Evolutionary conservation across 202 grass and related monocot species (phyloP).

Genomic region (Panicum hallii): DNA sequence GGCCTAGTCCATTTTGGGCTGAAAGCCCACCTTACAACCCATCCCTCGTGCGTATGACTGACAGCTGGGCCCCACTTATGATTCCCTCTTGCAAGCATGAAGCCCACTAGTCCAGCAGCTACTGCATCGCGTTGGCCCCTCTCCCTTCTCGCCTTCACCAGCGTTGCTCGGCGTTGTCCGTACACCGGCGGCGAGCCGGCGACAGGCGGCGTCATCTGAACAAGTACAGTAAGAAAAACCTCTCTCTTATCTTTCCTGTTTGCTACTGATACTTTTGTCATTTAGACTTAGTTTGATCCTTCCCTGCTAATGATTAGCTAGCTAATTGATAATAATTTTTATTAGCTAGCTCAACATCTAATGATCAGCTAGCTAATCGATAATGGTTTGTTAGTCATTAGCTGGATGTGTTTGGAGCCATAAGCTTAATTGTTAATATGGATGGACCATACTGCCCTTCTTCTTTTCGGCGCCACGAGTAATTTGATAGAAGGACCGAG

Average conservation of each 20-base stretch:
- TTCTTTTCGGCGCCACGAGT: too few relatives aligned
- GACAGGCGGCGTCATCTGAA: background rate
- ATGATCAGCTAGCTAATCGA: too few relatives aligned
- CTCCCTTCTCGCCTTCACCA: background rate
- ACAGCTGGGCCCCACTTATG: background rate
- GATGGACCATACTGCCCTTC: too few relatives aligned
- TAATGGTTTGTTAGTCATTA: too few relatives aligned
- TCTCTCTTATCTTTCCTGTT: background rate
- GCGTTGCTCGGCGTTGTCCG: background rate
- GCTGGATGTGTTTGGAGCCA: too few relatives aligned
- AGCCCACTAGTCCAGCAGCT: background rate
- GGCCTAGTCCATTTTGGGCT: background rate
- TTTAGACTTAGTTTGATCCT: too few relatives aligned
- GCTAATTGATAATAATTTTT: too few relatives aligned
- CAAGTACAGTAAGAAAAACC: background rate
- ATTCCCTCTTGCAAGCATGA: background rate
- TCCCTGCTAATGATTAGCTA: too few relatives aligned
- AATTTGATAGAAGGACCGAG: too few relatives aligned
- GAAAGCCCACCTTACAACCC: background rate
- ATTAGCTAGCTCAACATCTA: too few relatives aligned
- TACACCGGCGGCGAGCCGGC: background rate
- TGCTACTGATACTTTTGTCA: background rate
- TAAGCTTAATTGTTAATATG: too few relatives aligned
- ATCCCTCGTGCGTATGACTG: too few relatives aligned
- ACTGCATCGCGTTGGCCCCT: background rate